Percentiles rank a stretch among this genome's conserved stretches.
These are phyloP conservation scores for Carallia pectinifolia DNA, from an alignment of 345 rosid species.

Conservation along the genomic window DNA sequence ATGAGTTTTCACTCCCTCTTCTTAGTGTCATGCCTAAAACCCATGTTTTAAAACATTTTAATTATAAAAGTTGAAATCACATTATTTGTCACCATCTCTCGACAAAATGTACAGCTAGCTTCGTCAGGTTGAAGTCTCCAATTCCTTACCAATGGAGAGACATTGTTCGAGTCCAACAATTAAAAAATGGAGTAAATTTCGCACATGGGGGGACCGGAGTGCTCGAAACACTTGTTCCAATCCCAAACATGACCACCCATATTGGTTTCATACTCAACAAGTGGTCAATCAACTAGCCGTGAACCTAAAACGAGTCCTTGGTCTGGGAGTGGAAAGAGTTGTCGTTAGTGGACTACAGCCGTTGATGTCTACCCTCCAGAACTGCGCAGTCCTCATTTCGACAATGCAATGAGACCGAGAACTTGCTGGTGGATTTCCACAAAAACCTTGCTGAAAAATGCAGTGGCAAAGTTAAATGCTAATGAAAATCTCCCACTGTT, in stretches of 20 bases:
- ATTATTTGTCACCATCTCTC: too few relatives aligned
- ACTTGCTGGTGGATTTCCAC: conserved; percentile 43
- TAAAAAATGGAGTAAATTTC: conserved; percentile 65
- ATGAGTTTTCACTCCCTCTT: too few relatives aligned
- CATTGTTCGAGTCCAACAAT: conserved; percentile 17
- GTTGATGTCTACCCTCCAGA: conserved; percentile 55
- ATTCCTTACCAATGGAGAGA: conserved; percentile 60
- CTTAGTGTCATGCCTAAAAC: too few relatives aligned
- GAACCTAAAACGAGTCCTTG: conserved; percentile 48
- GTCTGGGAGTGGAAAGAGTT: conserved; percentile 60
- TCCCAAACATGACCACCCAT: conserved; percentile 81
- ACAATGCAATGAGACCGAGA: conserved; percentile 43
- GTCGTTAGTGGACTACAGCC: conserved; percentile 51
- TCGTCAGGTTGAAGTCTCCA: conserved; percentile 62
- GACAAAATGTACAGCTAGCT: conserved; percentile 41
- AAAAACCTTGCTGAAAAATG: conserved; percentile 42
- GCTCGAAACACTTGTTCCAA: conserved; percentile 38
- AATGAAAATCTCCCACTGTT: conserved; percentile 29
- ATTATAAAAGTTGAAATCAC: too few relatives aligned
- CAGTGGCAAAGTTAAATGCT: conserved; percentile 46
- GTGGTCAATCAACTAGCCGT: conserved; percentile 52
- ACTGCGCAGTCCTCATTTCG: conserved; percentile 35
- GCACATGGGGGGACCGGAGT: conserved; percentile 90
- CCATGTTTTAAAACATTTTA: too few relatives aligned
- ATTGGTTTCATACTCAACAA: conserved; percentile 44